phyloP scores from a whole-genome alignment of 2,329 filamentous ascomycete species.

The Colletotrichum agaves region DNA sequence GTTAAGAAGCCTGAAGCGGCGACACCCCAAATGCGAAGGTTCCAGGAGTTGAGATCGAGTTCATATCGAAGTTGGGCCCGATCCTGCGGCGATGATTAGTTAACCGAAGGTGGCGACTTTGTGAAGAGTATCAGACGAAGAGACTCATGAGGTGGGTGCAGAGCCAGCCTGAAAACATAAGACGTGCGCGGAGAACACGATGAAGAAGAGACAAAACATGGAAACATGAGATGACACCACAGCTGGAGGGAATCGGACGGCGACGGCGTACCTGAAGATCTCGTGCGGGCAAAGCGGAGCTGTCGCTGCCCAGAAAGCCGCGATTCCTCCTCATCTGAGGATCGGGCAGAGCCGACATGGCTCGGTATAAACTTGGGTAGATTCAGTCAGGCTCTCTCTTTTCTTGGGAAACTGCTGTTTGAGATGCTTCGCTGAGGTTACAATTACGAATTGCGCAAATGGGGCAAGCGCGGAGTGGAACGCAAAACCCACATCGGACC shows the following conservation, averaged over 20 bases:
- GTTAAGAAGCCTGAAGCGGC: slow-evolving; percentile 66
- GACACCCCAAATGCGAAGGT: slow-evolving; percentile 64
- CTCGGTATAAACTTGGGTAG: slow-evolving; percentile 31
- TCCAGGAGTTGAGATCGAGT: slow-evolving; percentile 65
- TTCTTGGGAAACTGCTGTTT: background rate
- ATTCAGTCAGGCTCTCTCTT: background rate
- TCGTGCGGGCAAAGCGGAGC: slow-evolving; percentile 60
- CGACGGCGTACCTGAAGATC: slow-evolving; percentile 56
- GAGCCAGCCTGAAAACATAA: too few species aligned
- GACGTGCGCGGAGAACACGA: background rate
- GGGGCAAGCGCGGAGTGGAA: too few species aligned
- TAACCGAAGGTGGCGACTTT: background rate
- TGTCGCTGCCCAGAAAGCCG: slow-evolving; percentile 62
- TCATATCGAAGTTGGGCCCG: slow-evolving; percentile 63
- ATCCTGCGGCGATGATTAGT: slow-evolving; percentile 50
- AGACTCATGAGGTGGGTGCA: too few species aligned
- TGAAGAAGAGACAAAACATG: background rate
- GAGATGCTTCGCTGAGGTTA: background rate
- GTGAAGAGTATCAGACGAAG: too few species aligned
- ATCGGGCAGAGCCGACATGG: slow-evolving; percentile 49
- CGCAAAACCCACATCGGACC: too few species aligned
- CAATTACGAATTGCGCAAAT: too few species aligned
- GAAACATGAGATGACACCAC: background rate
- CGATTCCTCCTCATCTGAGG: slow-evolving; percentile 51
- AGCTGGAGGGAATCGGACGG: background rate